These are phyloP conservation scores for Beauveria medogensis DNA, from an alignment of 2,329 filamentous ascomycete species.

Conservation along the genomic window DNA sequence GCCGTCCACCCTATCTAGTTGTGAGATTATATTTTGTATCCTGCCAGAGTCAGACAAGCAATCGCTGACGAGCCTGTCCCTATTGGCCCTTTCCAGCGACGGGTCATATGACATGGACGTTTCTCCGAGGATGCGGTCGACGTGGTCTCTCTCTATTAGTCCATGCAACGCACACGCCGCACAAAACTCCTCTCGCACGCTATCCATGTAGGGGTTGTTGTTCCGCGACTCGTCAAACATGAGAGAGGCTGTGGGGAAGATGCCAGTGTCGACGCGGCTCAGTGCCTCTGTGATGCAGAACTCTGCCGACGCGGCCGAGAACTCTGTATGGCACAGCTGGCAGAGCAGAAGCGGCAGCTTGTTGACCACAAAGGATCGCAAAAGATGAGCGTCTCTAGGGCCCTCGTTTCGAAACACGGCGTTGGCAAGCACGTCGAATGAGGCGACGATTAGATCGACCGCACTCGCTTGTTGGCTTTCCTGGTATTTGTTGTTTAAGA, in stretches of 20 bases:
- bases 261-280: slow-evolving; percentile 71
- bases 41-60: slow-evolving; percentile 70
- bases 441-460: slow-evolving; percentile 75
- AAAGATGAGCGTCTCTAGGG: slow-evolving; percentile 55
- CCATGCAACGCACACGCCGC: slow-evolving; percentile 85
- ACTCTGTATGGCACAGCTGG: slow-evolving; percentile 54
- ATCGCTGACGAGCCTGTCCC: slow-evolving; percentile 69
- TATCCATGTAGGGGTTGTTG: slow-evolving; percentile 49
- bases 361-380: slow-evolving; percentile 80
- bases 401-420: slow-evolving; percentile 62
- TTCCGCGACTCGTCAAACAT: slow-evolving; percentile 54
- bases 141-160: slow-evolving; percentile 69
- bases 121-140: slow-evolving; percentile 75
- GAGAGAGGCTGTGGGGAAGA: slow-evolving; percentile 54
- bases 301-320: slow-evolving; percentile 64
- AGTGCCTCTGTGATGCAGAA: slow-evolving; percentile 65
- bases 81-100: slow-evolving; percentile 63
- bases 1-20: slow-evolving; percentile 83
- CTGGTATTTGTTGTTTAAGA: slow-evolving; percentile 79
- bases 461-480: slow-evolving; percentile 70
- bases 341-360: slow-evolving; percentile 49
- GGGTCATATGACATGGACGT: slow-evolving; percentile 74
- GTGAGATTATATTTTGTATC: slow-evolving; percentile 66
- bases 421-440: slow-evolving; percentile 85
- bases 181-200: slow-evolving; percentile 64